phyloP scores from a whole-genome alignment of 2,329 filamentous ascomycete genomes.

The Pyrenochaeta sp. region DNA sequence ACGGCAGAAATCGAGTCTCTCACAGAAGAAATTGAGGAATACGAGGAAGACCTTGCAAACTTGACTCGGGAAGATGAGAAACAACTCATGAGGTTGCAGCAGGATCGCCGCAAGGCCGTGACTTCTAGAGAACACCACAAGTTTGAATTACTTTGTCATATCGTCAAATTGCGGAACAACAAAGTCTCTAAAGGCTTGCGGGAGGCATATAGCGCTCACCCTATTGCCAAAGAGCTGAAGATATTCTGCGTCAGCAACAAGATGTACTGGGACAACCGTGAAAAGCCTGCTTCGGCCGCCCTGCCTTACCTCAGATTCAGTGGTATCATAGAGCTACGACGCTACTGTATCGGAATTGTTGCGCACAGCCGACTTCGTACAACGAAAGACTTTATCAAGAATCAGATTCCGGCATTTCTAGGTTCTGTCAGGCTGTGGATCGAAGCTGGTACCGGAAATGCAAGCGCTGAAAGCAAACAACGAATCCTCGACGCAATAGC shows the following conservation, averaged over 20 bases:
- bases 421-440: conserved; percentile 57
- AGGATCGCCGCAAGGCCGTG: conserved; percentile 6
- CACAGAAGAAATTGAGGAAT: conserved; percentile 18
- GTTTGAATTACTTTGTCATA: conserved; percentile 39
- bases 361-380: conserved; percentile 52
- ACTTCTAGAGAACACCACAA: conserved; percentile 18
- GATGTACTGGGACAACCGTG: conserved; percentile 53
- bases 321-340: conserved; percentile 54
- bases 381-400: conserved; percentile 50
- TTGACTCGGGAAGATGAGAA: conserved; percentile 35
- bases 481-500: conserved; percentile 45
- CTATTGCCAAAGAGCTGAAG: conserved; percentile 31
- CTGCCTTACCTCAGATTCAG: conserved; percentile 52
- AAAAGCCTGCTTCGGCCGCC: conserved; percentile 27
- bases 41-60: conserved; percentile 1
- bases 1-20: conserved; percentile 9
- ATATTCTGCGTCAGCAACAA: conserved; percentile 59
- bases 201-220: conserved; percentile 34
- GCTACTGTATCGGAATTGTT: conserved; percentile 58
- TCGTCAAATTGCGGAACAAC: conserved; percentile 53
- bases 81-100: conserved; percentile 16
- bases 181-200: conserved; percentile 42
- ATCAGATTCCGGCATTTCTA: conserved; percentile 55
- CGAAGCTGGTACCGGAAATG: conserved; percentile 52
- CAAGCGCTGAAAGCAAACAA: conserved; percentile 49